A percentile compares a stretch with the other conserved stretches of the same genome.
These are phyloP conservation scores for Scheffersomyces lignicola DNA, from an alignment of 1,139 yeast species.

Conservation along the genomic window DNA sequence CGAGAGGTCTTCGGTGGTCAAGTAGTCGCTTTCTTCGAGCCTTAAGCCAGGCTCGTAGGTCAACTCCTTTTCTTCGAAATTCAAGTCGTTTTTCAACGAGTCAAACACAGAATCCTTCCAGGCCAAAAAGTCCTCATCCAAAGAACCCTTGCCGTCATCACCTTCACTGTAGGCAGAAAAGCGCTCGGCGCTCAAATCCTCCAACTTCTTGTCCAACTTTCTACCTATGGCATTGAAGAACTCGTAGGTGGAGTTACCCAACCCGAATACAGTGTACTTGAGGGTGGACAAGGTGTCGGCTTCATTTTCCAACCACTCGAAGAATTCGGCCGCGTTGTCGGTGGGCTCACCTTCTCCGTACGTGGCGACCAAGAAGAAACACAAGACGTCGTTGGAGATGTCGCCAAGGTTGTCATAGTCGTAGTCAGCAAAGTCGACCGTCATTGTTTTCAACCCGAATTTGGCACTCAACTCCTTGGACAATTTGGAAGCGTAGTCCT, in stretches of 20 bases:
- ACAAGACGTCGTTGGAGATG: conserved; percentile 50
- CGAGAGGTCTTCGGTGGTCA: conserved; percentile 29
- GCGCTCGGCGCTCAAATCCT: conserved; percentile 67
- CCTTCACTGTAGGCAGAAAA: conserved; percentile 83
- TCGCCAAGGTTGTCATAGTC: conserved; percentile 77
- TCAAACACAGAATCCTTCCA: conserved; percentile 87
- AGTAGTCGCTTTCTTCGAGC: conserved; percentile 34
- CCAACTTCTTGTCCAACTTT: conserved; percentile 45
- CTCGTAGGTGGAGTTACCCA: conserved; percentile 93
- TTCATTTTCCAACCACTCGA: conserved; percentile 57
- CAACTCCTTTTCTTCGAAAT: conserved; percentile 74
- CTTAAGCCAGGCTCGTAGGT: conserved; percentile 73
- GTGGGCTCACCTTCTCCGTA: conserved; percentile 99
- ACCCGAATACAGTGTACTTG: conserved; percentile 76
- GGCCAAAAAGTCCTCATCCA: conserved; percentile 90
- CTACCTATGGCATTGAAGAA: conserved; percentile 84
- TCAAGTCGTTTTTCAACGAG: conserved; percentile 61
- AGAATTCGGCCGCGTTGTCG: conserved; percentile 81
- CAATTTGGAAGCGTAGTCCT: conserved; percentile 89
- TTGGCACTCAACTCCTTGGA: conserved; percentile 84
- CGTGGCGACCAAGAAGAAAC: conserved; percentile 81
- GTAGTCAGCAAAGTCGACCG: conserved; percentile 81
- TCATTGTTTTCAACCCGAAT: conserved; percentile 81
- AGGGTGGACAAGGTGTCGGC: conserved; percentile 63
- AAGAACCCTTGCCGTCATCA: conserved; percentile 91